phyloP scores from a whole-genome alignment of 371 early-diverging fungal genomes.

The Haplosporangium sp. region DNA sequence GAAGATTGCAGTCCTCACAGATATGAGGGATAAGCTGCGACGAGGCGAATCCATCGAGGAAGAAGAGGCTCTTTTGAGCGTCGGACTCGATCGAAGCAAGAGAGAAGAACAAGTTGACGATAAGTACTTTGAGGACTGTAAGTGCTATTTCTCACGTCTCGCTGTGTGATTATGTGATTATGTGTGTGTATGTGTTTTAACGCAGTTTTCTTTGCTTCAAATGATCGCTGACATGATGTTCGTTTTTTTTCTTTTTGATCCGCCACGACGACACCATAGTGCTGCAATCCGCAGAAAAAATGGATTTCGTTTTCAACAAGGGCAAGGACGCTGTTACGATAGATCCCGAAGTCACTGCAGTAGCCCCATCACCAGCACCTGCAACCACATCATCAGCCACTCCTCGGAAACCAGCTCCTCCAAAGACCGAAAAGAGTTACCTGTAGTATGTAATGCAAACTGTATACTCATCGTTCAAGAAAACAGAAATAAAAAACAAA shows the following conservation, averaged over 20 bases:
- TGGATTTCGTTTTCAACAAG: slow-evolving; percentile 22
- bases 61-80: slow-evolving; percentile 40
- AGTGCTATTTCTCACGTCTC: slow-evolving; percentile 3
- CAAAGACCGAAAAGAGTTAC: slow-evolving; percentile 26
- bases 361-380: slow-evolving; percentile 5
- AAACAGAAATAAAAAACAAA: no score
- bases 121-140: slow-evolving; percentile 49
- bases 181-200: neutral
- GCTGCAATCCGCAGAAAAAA: slow-evolving; percentile 21
- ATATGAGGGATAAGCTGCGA: slow-evolving; percentile 48
- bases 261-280: slow-evolving; percentile 1
- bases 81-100: slow-evolving; percentile 36
- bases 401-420: slow-evolving; percentile 25
- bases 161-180: neutral
- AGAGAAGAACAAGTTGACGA: slow-evolving; percentile 51
- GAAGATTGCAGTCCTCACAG: slow-evolving; percentile 47
- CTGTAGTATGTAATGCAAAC: neutral
- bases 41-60: slow-evolving; percentile 47
- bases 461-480: no score
- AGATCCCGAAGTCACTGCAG: neutral
- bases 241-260: neutral
- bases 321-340: slow-evolving; percentile 1
- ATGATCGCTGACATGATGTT: no score
- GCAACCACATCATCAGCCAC: neutral
- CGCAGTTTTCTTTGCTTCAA: no score